Percentiles rank a stretch among this genome's conserved stretches.
phyloP scores from a whole-genome alignment of 257 asterid species.

The Rauvolfia tetraphylla region DNA sequence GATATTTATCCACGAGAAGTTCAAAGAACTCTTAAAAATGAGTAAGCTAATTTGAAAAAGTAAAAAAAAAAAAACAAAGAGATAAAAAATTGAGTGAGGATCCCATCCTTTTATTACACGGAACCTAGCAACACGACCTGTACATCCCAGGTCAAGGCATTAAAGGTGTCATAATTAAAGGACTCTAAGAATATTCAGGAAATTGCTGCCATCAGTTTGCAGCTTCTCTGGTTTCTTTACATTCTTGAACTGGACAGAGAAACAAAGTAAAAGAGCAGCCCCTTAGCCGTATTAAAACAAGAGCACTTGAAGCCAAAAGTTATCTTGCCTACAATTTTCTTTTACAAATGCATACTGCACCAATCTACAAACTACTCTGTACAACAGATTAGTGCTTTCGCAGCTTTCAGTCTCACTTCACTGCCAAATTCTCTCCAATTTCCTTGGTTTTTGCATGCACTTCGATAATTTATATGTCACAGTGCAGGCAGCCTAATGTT shows the following conservation, averaged over 20 bases:
- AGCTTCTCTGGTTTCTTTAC: not conserved
- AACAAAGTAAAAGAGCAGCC: not conserved
- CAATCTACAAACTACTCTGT: slow-evolving; percentile 37
- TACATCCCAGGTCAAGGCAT: too few relatives aligned
- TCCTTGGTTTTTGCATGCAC: slow-evolving; percentile 18
- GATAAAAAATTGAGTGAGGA: too few relatives aligned
- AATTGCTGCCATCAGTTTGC: not conserved
- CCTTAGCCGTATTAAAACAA: slow-evolving; percentile 6
- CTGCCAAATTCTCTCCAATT: slow-evolving; percentile 4
- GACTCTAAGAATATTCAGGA: not conserved
- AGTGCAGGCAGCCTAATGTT: slow-evolving; percentile 2
- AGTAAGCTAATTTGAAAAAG: too few relatives aligned
- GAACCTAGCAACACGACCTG: too few relatives aligned
- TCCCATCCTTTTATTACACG: too few relatives aligned
- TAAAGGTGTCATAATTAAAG: too few relatives aligned
- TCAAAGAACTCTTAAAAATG: too few relatives aligned
- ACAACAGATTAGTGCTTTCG: slow-evolving; percentile 26
- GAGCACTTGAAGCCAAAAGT: not conserved
- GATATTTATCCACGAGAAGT: too few relatives aligned
- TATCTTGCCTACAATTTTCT: not conserved
- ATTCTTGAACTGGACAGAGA: not conserved
- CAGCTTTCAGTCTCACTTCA: slow-evolving; percentile 13
- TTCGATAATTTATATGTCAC: slow-evolving; percentile 19
- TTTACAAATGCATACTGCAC: not conserved
- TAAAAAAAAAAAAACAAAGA: too few relatives aligned